Percentiles rank a stretch among this genome's conserved stretches.
These are phyloP conservation scores for Malassezia slooffiae DNA, from an alignment of 1,284 basidiomycete genomes.

Conservation along the genomic window DNA sequence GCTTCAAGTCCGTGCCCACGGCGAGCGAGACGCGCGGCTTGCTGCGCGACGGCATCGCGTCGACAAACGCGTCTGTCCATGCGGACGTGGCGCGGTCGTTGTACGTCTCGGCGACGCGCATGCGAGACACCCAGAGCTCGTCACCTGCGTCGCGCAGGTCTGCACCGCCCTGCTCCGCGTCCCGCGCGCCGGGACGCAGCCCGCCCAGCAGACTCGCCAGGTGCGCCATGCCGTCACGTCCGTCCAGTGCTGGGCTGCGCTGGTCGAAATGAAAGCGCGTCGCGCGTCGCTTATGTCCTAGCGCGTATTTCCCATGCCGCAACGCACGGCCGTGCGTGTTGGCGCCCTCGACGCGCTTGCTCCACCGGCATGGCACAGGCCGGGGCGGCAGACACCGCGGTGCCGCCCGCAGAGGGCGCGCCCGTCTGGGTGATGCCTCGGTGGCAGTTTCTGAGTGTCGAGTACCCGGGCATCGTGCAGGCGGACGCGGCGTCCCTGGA, in stretches of 20 bases:
- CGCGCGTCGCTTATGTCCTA: slow-evolving; percentile 6
- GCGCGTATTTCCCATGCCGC: too few species aligned
- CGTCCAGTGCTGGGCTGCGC: too few species aligned
- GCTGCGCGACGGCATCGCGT: background rate
- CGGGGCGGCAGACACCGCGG: background rate
- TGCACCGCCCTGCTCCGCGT: too few species aligned
- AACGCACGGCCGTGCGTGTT: background rate
- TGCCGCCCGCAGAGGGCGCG: too few species aligned
- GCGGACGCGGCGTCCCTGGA: slow-evolving; percentile 15
- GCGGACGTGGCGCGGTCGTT: slow-evolving; percentile 5
- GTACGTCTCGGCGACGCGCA: slow-evolving; percentile 6
- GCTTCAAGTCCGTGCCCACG: slow-evolving; percentile 34
- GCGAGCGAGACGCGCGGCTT: slow-evolving; percentile 30
- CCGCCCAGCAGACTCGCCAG: slow-evolving; percentile 10
- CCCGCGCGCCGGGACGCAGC: background rate
- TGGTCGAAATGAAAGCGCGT: slow-evolving; percentile 4
- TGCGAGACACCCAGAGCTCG: background rate
- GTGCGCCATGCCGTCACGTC: slow-evolving; percentile 9
- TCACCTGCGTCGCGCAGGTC: background rate
- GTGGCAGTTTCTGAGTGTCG: slow-evolving; percentile 23
- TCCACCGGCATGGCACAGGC: background rate
- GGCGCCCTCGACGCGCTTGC: too few species aligned
- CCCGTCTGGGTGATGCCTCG: slow-evolving; percentile 18
- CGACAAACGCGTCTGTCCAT: slow-evolving; percentile 1
- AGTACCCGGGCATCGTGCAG: slow-evolving; percentile 29